These are phyloP conservation scores for Hyaloscypha finlandica DNA, from an alignment of 495 filamentous ascomycete genomes.

Conservation along the genomic window DNA sequence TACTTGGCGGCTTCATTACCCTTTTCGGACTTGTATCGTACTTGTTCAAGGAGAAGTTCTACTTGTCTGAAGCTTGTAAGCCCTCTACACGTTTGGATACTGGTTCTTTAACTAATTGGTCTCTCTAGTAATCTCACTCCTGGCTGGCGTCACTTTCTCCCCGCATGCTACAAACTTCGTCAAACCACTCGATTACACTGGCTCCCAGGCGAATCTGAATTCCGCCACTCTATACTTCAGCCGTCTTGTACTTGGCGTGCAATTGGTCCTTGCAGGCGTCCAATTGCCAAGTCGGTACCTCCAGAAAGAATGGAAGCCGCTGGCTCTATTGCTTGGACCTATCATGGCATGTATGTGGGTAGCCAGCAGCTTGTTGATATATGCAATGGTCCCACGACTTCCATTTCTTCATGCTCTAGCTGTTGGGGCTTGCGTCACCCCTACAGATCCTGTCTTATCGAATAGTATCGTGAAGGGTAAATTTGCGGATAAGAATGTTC, in stretches of 20 bases:
- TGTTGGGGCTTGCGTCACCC: slow-evolving; percentile 82
- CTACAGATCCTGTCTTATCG: slow-evolving; percentile 87
- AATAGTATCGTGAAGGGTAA: slow-evolving; percentile 93
- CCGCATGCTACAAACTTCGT: slow-evolving; percentile 78
- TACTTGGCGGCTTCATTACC: slow-evolving; percentile 84
- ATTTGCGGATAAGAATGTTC: slow-evolving; percentile 89
- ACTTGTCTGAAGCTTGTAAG: slow-evolving; percentile 87
- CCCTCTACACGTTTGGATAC: background rate
- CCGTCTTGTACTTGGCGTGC: slow-evolving; percentile 86
- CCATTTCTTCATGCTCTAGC: slow-evolving; percentile 76
- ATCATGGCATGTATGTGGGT: slow-evolving; percentile 91
- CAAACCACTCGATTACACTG: slow-evolving; percentile 75
- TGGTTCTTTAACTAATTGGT: background rate
- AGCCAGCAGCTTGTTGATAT: slow-evolving; percentile 74
- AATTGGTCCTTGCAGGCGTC: slow-evolving; percentile 85
- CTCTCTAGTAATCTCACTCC: slow-evolving; percentile 73
- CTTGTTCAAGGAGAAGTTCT: slow-evolving; percentile 86
- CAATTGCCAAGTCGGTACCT: slow-evolving; percentile 91
- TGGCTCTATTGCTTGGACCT: slow-evolving; percentile 77
- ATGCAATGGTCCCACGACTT: slow-evolving; percentile 73
- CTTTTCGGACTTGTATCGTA: slow-evolving; percentile 88
- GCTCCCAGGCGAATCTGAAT: slow-evolving; percentile 58
- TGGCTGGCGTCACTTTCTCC: slow-evolving; percentile 77
- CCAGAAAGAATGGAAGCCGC: slow-evolving; percentile 74
- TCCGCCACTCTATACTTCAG: slow-evolving; percentile 79